phyloP scores from a whole-genome alignment of 225 moss, liverwort and hornwort genomes.

The Polytrichum commune region DNA sequence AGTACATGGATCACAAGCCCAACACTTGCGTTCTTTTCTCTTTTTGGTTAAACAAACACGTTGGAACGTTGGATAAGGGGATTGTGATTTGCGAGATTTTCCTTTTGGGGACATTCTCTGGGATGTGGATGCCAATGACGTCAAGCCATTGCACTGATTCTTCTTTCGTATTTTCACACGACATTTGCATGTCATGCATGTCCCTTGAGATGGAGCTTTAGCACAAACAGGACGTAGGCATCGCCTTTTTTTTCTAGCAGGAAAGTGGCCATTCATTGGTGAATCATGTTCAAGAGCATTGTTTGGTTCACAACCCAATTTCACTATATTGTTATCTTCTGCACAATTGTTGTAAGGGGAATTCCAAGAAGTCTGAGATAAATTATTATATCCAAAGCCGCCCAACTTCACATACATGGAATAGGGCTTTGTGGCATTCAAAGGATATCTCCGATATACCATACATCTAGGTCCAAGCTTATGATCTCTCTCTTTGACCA shows the following conservation, averaged over 20 bases:
- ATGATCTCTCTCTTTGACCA: not conserved
- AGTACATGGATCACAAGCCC: not conserved
- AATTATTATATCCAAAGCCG: not conserved
- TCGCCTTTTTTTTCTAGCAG: not conserved
- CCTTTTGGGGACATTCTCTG: not conserved
- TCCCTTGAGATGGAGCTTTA: not conserved
- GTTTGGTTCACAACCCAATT: not conserved
- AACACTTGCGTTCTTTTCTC: not conserved
- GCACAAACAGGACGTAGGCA: not conserved
- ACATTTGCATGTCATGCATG: not conserved
- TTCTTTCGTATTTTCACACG: not conserved
- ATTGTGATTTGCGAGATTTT: not conserved
- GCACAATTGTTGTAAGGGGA: not conserved
- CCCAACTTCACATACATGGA: constrained; percentile 9
- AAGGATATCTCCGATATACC: not conserved
- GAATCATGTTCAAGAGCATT: not conserved
- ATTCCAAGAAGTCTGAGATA: not conserved
- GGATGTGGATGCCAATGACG: not conserved
- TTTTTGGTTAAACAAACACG: not conserved
- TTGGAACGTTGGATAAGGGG: not conserved
- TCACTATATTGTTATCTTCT: no score
- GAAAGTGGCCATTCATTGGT: not conserved
- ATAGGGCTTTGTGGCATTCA: constrained; percentile 1
- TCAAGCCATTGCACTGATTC: not conserved
- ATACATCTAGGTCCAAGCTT: constrained; percentile 1